Evolutionary conservation across 2,329 filamentous ascomycete genomes (phyloP).

Genomic region (Penicillium sp.): DNA sequence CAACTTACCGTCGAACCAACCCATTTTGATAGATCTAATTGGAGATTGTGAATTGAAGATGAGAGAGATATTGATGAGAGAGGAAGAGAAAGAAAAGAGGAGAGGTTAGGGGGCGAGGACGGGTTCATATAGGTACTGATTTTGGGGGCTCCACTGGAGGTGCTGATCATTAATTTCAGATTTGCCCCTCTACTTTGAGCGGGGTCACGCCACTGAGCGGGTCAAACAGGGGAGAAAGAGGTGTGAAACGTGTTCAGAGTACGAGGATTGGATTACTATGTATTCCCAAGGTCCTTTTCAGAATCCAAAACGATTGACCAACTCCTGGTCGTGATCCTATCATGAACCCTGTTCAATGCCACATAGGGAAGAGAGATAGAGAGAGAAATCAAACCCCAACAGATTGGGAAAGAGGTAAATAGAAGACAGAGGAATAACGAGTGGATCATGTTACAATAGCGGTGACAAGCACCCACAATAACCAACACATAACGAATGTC

Average conservation of each 20-base stretch:
- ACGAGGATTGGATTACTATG: not conserved
- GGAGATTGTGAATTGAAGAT: not conserved
- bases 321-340: not conserved
- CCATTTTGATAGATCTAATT: conserved; percentile 21
- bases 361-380: not conserved
- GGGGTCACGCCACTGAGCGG: conserved; percentile 1
- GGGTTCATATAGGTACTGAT: conserved; percentile 1
- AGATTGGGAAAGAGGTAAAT: not conserved
- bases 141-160: not conserved
- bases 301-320: not conserved
- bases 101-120: not conserved
- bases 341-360: not conserved
- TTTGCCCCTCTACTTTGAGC: conserved; percentile 1
- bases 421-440: conserved; percentile 9
- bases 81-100: conserved; percentile 1
- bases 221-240: not conserved
- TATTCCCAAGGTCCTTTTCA: not conserved
- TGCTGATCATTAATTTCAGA: not conserved
- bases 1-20: conserved; percentile 26
- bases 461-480: conserved; percentile 2
- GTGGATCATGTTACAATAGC: conserved; percentile 13
- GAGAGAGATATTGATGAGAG: not conserved
- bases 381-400: not conserved
- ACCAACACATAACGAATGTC: conserved; percentile 20
- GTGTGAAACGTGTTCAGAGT: not conserved